Evolutionary conservation across 2,329 filamentous ascomycete species (phyloP), one percentile per base, ranked within the genome.

Genomic region (Trematosphaeria pertusa): DNA sequence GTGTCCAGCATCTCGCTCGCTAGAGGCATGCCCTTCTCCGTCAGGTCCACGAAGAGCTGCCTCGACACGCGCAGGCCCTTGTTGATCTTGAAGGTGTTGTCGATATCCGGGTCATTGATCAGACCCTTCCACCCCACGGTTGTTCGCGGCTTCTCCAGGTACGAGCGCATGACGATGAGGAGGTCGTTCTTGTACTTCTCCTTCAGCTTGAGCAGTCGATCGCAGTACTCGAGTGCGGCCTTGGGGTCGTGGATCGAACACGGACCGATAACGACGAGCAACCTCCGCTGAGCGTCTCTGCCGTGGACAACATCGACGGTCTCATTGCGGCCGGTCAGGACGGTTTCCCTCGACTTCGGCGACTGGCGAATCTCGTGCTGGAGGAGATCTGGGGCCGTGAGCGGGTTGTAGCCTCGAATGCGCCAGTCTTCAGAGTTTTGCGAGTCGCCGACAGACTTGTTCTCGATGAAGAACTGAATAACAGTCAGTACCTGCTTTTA

Each of bases 71-170:
- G 86, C 66, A 99, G 76, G 15, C 94, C 94, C 81, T 97, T 97
- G 82, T 97, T 97, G 78, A 99, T 97, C 77, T 97, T 87, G 87
- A 96, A 97, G 74, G 88, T 94, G 73, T 96, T 93, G 75, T 97
- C 92, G 69, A 99, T 96, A 68, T 97, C 93, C 2, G 94, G 94
- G 75, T 99, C 94, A 73, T 99, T 97, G 78, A 99, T 96, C 63
- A 99, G 79, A 38, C 94, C 94, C 80, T 99, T 99, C 94, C 94
- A 99, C 61, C 94, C 94, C 20, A 99, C 91, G 0, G 94, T 99
- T 20, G 94, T 99, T 56, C 94, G 87, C 17, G 94, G 94, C 82
- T 99, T 99, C 82, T 99, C 94, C 50, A 99, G 85, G 83, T 99
- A 99, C 56, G 91, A 89, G 62, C 94, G 89, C 94, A 99, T 99